These are phyloP conservation scores for Silene conica DNA, from an alignment of 148 eudicot species.

Conservation along the genomic window DNA sequence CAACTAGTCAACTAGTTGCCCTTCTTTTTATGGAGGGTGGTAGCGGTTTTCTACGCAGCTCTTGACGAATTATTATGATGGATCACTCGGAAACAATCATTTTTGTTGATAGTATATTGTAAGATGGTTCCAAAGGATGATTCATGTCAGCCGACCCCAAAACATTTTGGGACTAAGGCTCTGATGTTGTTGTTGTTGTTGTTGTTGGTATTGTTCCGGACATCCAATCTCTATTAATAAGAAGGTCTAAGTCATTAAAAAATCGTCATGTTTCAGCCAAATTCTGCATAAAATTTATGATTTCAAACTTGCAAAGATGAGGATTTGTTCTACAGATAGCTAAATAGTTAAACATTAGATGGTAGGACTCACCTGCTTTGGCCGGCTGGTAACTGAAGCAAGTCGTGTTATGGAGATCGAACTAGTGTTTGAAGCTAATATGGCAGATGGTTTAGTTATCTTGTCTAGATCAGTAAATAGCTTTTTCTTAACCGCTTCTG, in stretches of 20 bases:
- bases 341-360: not conserved
- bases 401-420: constrained; percentile 83
- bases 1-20: too few relatives aligned
- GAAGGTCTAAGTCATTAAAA: not conserved
- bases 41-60: too few relatives aligned
- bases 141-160: too few relatives aligned
- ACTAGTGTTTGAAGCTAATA: constrained; percentile 88
- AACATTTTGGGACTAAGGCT: too few relatives aligned
- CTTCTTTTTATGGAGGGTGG: too few relatives aligned
- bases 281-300: not conserved
- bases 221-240: not conserved
- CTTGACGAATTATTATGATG: not conserved
- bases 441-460: constrained; percentile 57
- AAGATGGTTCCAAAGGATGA: too few relatives aligned
- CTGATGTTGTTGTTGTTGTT: too few relatives aligned
- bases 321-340: not conserved
- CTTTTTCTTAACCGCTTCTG: constrained; percentile 70
- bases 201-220: not conserved
- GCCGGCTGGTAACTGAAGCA: constrained; percentile 66
- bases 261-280: not conserved
- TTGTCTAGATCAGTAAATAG: constrained; percentile 57
- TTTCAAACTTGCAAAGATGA: not conserved
- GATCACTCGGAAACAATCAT: not conserved
- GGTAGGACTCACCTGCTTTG: constrained; percentile 46
- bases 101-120: too few relatives aligned